Conservation (phyloP, 2,329 filamentous ascomycete species). For the Aureobasidium sp. region DNA sequence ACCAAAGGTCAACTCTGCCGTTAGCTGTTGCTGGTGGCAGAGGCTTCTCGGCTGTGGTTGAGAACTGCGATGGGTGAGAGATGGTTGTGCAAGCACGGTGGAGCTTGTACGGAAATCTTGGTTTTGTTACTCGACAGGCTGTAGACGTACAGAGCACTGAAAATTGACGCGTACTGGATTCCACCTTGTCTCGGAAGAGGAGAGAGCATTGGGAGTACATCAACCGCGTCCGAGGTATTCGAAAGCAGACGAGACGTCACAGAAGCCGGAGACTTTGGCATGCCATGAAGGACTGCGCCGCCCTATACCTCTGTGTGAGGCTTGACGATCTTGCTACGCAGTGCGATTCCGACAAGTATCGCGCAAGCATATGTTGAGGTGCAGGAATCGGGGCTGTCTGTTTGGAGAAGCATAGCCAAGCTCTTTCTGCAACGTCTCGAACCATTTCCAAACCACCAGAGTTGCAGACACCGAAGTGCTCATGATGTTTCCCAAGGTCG, state of each 20-base stretch:
- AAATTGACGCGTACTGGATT: conserved; percentile 8
- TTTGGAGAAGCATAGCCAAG: conserved; percentile 36
- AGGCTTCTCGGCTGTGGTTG: conserved; percentile 21
- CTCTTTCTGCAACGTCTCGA: conserved; percentile 30
- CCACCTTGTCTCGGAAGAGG: background rate
- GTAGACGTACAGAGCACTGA: background rate
- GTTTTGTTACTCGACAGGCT: conserved; percentile 22
- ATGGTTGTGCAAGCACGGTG: conserved; percentile 33
- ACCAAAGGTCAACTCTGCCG: conserved; percentile 41
- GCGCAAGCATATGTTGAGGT: conserved; percentile 29
- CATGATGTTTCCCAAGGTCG: conserved; percentile 21
- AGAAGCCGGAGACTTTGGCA: conserved; percentile 15
- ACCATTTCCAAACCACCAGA: conserved; percentile 12
- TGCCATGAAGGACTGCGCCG: conserved; percentile 10
- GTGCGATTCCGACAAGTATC: conserved; percentile 55
- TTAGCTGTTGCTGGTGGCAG: conserved; percentile 47
- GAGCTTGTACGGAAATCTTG: conserved; percentile 46
- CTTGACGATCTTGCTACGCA: conserved; percentile 50
- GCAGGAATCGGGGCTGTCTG: conserved; percentile 32
- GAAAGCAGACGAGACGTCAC: background rate
- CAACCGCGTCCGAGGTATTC: background rate
- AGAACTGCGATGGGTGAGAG: conserved; percentile 41
- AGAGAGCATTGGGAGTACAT: conserved; percentile 2
- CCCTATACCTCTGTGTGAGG: conserved; percentile 35
- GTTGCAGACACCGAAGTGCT: conserved; percentile 28